phyloP scores from a whole-genome alignment of 176 grass and related monocot species.

The Hsuehochloa calcarea region DNA sequence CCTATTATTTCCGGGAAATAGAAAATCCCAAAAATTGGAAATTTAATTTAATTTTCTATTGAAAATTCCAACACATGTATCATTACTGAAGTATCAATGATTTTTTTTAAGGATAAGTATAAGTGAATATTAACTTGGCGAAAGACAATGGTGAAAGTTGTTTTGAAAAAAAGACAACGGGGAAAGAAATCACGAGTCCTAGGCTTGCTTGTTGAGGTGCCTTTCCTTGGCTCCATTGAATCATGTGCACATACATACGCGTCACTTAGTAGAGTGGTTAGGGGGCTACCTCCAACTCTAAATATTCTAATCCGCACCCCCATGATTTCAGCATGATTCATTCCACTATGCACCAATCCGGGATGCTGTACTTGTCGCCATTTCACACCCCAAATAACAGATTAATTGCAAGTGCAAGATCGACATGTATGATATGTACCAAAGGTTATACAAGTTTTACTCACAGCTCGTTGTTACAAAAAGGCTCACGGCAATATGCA shows the following conservation, averaged over 20 bases:
- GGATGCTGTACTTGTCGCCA: background rate
- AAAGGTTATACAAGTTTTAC: background rate
- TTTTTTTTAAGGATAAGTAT: background rate
- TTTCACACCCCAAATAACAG: background rate
- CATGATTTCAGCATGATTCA: slow-evolving; percentile 8
- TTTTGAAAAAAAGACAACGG: too few species aligned
- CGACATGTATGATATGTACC: background rate
- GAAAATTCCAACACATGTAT: background rate
- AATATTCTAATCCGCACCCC: background rate
- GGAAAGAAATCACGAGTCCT: background rate
- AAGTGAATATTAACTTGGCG: background rate
- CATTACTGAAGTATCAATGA: background rate
- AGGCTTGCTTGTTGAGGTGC: background rate
- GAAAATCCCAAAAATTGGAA: too few species aligned
- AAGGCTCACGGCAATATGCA: background rate
- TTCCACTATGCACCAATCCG: background rate
- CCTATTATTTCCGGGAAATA: too few species aligned
- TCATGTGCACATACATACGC: slow-evolving; percentile 6
- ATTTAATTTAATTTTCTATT: too few species aligned
- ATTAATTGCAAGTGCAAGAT: background rate
- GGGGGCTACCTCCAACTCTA: background rate
- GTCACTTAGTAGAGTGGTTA: background rate
- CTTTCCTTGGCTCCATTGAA: background rate
- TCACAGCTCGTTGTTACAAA: background rate
- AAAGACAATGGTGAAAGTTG: background rate